Conservation (phyloP, 176 grass and related monocot genomes). For the Oryza brachyantha region DNA sequence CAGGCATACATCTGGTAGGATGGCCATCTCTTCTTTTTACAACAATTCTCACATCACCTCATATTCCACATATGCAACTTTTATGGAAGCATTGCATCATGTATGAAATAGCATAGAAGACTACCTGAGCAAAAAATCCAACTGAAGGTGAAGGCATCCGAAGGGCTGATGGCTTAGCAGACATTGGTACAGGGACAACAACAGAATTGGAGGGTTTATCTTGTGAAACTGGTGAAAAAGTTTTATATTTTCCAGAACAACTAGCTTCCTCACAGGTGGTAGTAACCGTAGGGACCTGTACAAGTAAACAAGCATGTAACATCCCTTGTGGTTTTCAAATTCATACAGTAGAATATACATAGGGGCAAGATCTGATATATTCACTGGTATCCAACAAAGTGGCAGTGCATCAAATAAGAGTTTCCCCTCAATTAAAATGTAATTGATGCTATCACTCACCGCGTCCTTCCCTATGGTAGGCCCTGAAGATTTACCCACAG, state of each 20-base stretch:
- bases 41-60: slow-evolving; percentile 15
- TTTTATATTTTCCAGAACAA: slow-evolving; percentile 31
- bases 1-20: background rate
- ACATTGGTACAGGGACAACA: slow-evolving; percentile 24
- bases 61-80: background rate
- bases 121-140: slow-evolving; percentile 79
- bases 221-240: slow-evolving; percentile 20
- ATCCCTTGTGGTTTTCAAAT: background rate
- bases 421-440: background rate
- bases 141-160: slow-evolving; percentile 77
- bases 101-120: slow-evolving; percentile 13
- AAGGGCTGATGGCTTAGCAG: slow-evolving; percentile 73
- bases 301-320: slow-evolving; percentile 19
- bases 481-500: slow-evolving; percentile 46
- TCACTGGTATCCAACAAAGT: background rate
- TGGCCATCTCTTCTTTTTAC: background rate
- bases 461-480: slow-evolving; percentile 17
- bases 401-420: background rate
- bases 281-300: slow-evolving; percentile 32
- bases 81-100: too few relatives aligned
- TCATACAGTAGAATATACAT: background rate
- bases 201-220: slow-evolving; percentile 22
- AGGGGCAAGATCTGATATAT: background rate
- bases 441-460: slow-evolving; percentile 40
- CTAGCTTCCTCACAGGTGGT: slow-evolving; percentile 10